These are phyloP conservation scores for Gardenia jasminoides DNA, from an alignment of 257 asterid genomes.

Conservation along the genomic window DNA sequence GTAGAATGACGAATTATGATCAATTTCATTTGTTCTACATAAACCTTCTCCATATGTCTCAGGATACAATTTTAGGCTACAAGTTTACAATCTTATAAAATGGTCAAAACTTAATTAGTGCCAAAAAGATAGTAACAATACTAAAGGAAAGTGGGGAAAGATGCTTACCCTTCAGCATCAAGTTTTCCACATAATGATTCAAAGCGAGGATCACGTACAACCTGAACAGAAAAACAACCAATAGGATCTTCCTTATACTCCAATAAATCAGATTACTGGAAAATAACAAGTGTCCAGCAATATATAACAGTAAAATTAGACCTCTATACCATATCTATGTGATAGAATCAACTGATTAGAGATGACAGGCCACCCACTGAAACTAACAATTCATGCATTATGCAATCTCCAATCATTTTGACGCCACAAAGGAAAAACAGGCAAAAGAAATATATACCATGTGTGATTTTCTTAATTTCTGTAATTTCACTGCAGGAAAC, in stretches of 20 bases:
- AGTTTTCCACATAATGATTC: slow-evolving; percentile 72
- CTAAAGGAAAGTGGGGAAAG: not conserved
- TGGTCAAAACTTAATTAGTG: not conserved
- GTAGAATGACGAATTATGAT: not conserved
- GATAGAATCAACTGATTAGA: not conserved
- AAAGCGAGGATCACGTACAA: slow-evolving; percentile 91
- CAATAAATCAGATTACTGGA: not conserved
- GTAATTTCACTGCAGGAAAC: not conserved
- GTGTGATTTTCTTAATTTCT: not conserved
- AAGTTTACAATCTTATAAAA: not conserved
- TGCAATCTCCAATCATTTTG: not conserved
- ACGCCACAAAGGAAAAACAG: not conserved
- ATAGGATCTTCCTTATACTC: not conserved
- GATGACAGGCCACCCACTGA: not conserved
- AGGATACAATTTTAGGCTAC: not conserved
- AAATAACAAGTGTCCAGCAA: not conserved
- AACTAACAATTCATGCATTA: not conserved
- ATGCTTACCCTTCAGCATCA: slow-evolving; percentile 64
- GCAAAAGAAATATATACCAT: not conserved
- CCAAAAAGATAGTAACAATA: not conserved
- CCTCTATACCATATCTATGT: not conserved
- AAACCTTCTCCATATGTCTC: not conserved
- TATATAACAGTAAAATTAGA: not conserved
- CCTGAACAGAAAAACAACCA: slow-evolving; percentile 36
- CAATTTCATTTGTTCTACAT: not conserved